Base-by-base conservation (phyloP, 306 rosid species). In the Arachis stenosperma region DNA sequence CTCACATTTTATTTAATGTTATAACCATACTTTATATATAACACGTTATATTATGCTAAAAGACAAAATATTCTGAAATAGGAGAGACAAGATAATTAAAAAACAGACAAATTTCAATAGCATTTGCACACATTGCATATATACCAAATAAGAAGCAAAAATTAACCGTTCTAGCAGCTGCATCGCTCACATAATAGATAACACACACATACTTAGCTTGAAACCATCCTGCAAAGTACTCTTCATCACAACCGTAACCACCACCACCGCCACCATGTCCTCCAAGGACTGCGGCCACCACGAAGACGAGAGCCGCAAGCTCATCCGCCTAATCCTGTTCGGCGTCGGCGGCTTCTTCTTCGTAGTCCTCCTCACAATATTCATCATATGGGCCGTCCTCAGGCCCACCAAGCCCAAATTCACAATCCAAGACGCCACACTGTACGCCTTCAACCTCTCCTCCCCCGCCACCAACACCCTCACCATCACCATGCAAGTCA, bases 341-440 rank as follows among this genome's bases (percentile, higher is more conserved):
- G 66, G 13, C 17, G n/a, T 79, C 33, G 1, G 3, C 0, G 46
- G 14, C 42, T 27, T 88, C 59, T 3, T 82, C 4, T 0, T 73
- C 69, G 58, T 89, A 1, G 11, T 88, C 5, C 88, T 79, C 66
- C 0, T 90, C 3, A 6, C 65, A 0, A 65, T 90, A 44, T 83
- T 92, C 75, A 52, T 88, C 3, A 73, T 86, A 2, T 92, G 89
- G 89, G 13, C 75, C 71, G 82, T 90, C 30, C 85, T 92, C 4
- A 65, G 70, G 7, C 98, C 98, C 1, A 22, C 89, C 2, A 87
- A 82, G 22, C 98, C 98, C 5, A 60, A 39, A 2, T 88, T 92
- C 78, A 17, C 59, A 17, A 88, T 92, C 73, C 90, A 88, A 73
- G 95, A 92, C 77, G 89, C 85, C 75, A 88, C 95, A 55, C 71